Conservation (phyloP, 306 rosid genomes). For the Rubus parviflorus region DNA sequence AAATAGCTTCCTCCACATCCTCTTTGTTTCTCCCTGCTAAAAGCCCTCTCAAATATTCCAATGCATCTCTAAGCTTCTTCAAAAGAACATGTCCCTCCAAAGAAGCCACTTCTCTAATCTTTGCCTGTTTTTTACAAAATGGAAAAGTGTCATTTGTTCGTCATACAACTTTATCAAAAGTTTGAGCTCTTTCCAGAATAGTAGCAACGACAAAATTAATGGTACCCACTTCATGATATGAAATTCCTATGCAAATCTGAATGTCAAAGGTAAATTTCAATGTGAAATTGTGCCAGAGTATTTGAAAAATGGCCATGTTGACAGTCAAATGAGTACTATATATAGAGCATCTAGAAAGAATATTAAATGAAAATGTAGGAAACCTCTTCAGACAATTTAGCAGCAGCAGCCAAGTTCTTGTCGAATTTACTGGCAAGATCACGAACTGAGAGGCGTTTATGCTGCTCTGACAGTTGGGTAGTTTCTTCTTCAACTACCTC, state of each 20-base stretch:
- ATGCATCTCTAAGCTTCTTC: conserved; percentile 95
- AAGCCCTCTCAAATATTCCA: conserved; percentile 73
- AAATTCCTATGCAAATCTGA: background rate
- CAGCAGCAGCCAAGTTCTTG: conserved; percentile 90
- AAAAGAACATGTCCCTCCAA: conserved; percentile 97
- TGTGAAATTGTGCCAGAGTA: background rate
- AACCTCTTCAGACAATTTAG: conserved; percentile 92
- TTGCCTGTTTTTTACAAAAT: conserved; percentile 58
- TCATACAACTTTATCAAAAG: conserved; percentile 6
- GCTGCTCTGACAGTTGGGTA: conserved; percentile 71
- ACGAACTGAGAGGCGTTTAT: conserved; percentile 94
- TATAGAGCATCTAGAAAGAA: conserved; percentile 11
- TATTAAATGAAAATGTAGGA: conserved; percentile 18
- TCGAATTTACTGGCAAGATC: conserved; percentile 97
- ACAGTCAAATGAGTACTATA: background rate
- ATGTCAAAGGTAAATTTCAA: background rate
- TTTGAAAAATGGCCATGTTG: background rate
- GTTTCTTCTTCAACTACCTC: conserved; percentile 80
- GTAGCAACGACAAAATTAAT: background rate
- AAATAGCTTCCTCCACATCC: conserved; percentile 95
- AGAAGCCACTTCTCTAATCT: conserved; percentile 83
- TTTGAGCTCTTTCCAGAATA: conserved; percentile 14
- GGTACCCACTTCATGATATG: background rate
- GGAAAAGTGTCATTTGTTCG: conserved; percentile 5
- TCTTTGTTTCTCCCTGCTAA: conserved; percentile 80